phyloP scores from a whole-genome alignment of 768 basidiomycete species.

The Pleurotus platypus region DNA sequence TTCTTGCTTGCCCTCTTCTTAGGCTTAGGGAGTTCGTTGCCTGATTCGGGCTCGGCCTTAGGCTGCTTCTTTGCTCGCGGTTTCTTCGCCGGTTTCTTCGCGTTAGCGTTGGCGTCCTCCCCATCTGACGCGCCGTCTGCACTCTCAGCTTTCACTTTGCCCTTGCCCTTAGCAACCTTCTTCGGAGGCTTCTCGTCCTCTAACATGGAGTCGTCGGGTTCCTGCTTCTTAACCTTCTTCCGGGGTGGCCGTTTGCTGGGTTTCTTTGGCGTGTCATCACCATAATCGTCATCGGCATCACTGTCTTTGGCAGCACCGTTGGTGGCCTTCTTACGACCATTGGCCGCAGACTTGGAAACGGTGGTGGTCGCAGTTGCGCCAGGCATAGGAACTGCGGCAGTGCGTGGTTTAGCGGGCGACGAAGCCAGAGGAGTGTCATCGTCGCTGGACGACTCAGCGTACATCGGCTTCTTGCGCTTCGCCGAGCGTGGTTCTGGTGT shows the following conservation, averaged over 20 bases:
- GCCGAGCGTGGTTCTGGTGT: slow-evolving; percentile 29
- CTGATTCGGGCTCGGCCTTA: slow-evolving; percentile 47
- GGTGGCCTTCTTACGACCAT: slow-evolving; percentile 35
- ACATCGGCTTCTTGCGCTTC: slow-evolving; percentile 62
- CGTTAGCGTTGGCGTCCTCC: slow-evolving; percentile 38
- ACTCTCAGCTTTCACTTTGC: slow-evolving; percentile 48
- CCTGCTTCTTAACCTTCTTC: slow-evolving; percentile 65
- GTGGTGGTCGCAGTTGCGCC: slow-evolving; percentile 38
- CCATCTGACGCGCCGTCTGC: slow-evolving; percentile 39
- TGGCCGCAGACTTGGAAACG: slow-evolving; percentile 26
- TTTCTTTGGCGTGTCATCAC: slow-evolving; percentile 44
- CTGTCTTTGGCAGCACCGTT: slow-evolving; percentile 32
- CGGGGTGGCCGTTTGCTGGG: slow-evolving; percentile 51
- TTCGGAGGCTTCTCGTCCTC: slow-evolving; percentile 35
- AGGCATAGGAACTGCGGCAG: slow-evolving; percentile 36
- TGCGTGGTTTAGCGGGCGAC: slow-evolving; percentile 57
- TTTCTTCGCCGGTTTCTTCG: slow-evolving; percentile 39
- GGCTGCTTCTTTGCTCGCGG: slow-evolving; percentile 46
- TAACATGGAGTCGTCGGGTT: slow-evolving; percentile 26
- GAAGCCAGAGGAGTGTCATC: slow-evolving; percentile 73
- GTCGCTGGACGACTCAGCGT: slow-evolving; percentile 61
- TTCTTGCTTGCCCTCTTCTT: slow-evolving; percentile 40
- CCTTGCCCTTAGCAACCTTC: slow-evolving; percentile 35
- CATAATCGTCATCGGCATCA: slow-evolving; percentile 39
- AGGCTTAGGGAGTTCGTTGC: slow-evolving; percentile 37